Base-by-base conservation (phyloP, 306 rosid species). In the Ziziphus jujuba region DNA sequence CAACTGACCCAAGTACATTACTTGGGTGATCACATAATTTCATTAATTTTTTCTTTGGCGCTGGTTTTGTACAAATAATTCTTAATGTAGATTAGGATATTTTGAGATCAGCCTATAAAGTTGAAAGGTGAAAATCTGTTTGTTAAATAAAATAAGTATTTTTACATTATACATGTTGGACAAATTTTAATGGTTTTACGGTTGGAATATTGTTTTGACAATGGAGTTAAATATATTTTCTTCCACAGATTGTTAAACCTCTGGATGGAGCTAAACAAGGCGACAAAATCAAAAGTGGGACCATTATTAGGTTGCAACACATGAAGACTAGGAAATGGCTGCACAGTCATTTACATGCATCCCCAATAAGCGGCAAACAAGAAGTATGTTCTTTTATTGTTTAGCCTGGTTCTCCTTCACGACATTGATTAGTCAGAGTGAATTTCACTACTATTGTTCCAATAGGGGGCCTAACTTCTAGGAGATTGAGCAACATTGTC, bases 261-360 rank as follows among this genome's bases (percentile, higher is more conserved):
- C 45, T 76, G 79, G 84, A 63, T 1, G 95, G 72, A 69, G 92
- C 91, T 61, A 95, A 89, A 84, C 99, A 95, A 89, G 99, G 99
- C 0, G 91, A 90, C 53, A 6, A 85, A 60, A 91, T 95, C 75
- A 74, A 67, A 59, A 82, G 88, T 72, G 99, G 97, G 61, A 84
- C 99, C 19, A 79, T 90, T 35, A 69, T 95, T 77, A 95, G 89
- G 82, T 70, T 95, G 69, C 97, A 95, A 74, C 99, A 95, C 83
- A 95, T 88, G 99, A 85, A 71, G 72, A 95, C 99, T 9, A 91
- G 95, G 85, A 95, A 87, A 82, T 95, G 99, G 99, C 81, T 95
- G 74, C 99, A 95, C 85, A 95, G 97, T 77, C 99, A 95, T 80
- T 66, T 95, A 77, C 96, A 90, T 24, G 92, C 95, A 7, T 95